Evolutionary conservation across 1,139 yeast species (phyloP), one percentile per base, ranked within the genome.

Genomic region (Geotrichum phurueaensis): DNA sequence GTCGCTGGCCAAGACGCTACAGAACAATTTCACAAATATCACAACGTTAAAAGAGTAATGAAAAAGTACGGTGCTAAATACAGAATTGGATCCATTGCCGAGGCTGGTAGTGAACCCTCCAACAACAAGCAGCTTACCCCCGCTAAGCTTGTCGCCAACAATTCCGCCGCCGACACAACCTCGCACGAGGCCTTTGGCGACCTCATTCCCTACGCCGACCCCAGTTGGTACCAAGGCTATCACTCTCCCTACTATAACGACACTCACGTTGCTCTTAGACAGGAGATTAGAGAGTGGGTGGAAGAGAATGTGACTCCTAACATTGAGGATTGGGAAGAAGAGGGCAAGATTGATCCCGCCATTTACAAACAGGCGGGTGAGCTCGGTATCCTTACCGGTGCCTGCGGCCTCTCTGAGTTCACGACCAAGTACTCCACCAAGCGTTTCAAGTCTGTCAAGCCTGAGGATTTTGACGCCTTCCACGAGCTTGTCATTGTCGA

Each of bases 1-100:
- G 88, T 86, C 68, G 97, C 96, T 9, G 98, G 98, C 25, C 85
- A 84, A 70, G 98, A 94, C 73, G 97, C 96, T 6, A 85, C 96
- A 15, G 88, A 87, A 69, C 81, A 87, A 63, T 94, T 91, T 73
- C 76, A 78, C 71, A 73, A 74, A 63, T 77, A 76, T 67, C 82
- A 79, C 71, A 79, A 77, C 64, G 76, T 70, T 54, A 71, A 70
- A 47, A 70, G 67, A 56, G 76, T 78, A 23, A 71, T 80, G 69
- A 69, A 71, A 65, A 75, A 73, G 66, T 73, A 69, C 61, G 77
- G 77, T 56, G 65, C 66, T 60, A 74, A 77, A 65, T 71, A 69
- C 65, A 69, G 71, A 58, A 75, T 77, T 60, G 80, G 80, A 59
- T 67, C 68, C 57, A 64, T 73, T 27, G 62, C 62, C 53, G 60